A percentile compares a stretch with the other conserved stretches of the same genome.
Conservation (phyloP, 345 rosid genomes). For the Rhodamnia rubescens region DNA sequence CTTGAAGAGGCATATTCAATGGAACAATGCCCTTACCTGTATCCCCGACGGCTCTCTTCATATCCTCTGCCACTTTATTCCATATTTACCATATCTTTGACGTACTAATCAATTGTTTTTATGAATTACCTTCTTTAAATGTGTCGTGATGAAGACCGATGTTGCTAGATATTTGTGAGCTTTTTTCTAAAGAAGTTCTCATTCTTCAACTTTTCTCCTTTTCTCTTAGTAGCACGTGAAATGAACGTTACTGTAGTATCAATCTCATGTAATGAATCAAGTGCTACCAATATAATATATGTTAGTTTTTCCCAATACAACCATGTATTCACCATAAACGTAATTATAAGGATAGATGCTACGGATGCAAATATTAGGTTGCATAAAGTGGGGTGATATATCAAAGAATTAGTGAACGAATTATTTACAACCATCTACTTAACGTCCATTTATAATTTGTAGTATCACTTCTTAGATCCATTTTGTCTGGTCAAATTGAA, state of each 20-base stretch:
- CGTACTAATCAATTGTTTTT: neutral
- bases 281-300: neutral
- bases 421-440: neutral
- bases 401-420: neutral
- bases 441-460: neutral
- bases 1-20: neutral
- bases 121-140: neutral
- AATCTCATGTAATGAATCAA: neutral
- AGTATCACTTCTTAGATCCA: neutral
- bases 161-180: neutral
- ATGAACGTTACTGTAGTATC: neutral
- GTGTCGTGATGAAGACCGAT: neutral
- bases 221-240: neutral
- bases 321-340: neutral
- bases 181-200: neutral
- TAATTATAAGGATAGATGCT: neutral
- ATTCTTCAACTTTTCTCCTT: neutral
- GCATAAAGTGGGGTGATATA: neutral
- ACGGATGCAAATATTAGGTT: neutral
- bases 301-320: neutral
- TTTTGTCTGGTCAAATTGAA: neutral
- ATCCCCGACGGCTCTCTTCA: neutral
- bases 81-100: neutral
- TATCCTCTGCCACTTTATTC: neutral
- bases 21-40: neutral